Percentiles rank a stretch among this genome's conserved stretches.
Evolutionary conservation across 257 asterid genomes (phyloP).

Genomic region (Striga asiatica): DNA sequence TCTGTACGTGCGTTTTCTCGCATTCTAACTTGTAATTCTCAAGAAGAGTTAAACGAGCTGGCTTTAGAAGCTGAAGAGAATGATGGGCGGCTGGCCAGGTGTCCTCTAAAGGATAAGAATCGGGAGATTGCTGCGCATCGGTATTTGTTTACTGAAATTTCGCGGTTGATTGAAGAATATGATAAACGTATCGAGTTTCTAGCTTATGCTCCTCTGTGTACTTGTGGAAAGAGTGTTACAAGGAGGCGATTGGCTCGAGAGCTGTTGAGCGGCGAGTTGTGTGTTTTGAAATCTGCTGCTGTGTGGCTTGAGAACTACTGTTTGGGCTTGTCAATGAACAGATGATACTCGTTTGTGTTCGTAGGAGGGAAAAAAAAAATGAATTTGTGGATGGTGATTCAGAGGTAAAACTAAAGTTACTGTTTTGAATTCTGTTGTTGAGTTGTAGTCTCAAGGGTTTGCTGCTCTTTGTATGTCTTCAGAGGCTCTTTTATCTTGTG

Average conservation of each 20-base stretch:
- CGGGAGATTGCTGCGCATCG: constrained; percentile 69
- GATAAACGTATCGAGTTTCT: constrained; percentile 32
- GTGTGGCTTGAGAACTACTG: constrained; percentile 63
- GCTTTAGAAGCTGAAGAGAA: constrained; percentile 43
- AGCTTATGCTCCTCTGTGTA: constrained; percentile 8
- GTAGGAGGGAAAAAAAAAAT: not conserved
- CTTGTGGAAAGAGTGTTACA: constrained; percentile 17
- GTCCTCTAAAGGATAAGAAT: constrained; percentile 47
- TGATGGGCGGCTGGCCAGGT: constrained; percentile 76
- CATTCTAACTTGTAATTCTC: constrained; percentile 41
- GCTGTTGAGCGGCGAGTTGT: constrained; percentile 60
- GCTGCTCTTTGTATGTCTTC: too few relatives aligned
- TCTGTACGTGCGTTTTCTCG: constrained; percentile 83
- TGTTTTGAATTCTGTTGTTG: too few relatives aligned
- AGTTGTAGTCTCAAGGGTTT: too few relatives aligned
- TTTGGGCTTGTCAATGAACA: constrained; percentile 13
- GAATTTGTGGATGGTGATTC: too few relatives aligned
- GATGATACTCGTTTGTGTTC: not conserved
- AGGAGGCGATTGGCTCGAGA: constrained; percentile 55
- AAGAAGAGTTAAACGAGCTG: constrained; percentile 49
- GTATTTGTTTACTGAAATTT: constrained; percentile 36
- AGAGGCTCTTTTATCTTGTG: not conserved
- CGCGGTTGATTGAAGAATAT: constrained; percentile 30
- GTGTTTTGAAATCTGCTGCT: constrained; percentile 63
- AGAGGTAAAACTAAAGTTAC: too few relatives aligned